A percentile compares a stretch with the other conserved stretches of the same genome.
These are phyloP conservation scores for Aspergillus coremiiformis DNA, from an alignment of 495 filamentous ascomycete species.

Conservation along the genomic window DNA sequence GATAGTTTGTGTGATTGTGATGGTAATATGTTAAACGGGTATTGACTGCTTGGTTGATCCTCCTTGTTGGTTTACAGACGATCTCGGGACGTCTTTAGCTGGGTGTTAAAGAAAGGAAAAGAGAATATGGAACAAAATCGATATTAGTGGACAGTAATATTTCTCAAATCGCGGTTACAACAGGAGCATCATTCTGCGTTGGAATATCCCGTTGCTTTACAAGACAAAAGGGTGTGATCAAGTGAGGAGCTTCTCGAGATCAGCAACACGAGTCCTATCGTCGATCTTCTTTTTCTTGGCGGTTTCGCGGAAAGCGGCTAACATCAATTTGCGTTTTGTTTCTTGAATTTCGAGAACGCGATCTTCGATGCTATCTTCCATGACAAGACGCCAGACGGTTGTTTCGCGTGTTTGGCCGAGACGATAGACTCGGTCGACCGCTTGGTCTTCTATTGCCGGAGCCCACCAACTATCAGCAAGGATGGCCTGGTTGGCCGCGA, in stretches of 20 bases:
- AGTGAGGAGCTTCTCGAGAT: slow-evolving; percentile 50
- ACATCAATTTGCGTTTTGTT: slow-evolving; percentile 73
- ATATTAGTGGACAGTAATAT: no score
- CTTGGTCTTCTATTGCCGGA: slow-evolving; percentile 89
- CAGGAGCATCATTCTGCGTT: no score
- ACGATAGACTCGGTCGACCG: slow-evolving; percentile 82
- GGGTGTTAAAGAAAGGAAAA: no score
- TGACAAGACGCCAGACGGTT: slow-evolving; percentile 73
- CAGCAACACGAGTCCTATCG: slow-evolving; percentile 46
- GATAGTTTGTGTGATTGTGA: no score
- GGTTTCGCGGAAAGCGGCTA: slow-evolving; percentile 65
- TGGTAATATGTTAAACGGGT: no score
- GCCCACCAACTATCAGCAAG: slow-evolving; percentile 89
- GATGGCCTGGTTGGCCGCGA: slow-evolving; percentile 81
- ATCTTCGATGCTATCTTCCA: slow-evolving; percentile 84
- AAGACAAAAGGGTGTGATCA: slow-evolving; percentile 1
- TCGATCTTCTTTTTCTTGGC: slow-evolving; percentile 38
- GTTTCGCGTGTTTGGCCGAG: slow-evolving; percentile 75
- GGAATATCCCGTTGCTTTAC: no score
- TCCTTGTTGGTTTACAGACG: no score
- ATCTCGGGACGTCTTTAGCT: no score
- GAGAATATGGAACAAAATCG: no score
- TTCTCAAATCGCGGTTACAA: no score
- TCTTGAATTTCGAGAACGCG: slow-evolving; percentile 73
- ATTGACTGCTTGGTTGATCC: no score